Evolutionary conservation across 306 rosid species (phyloP).

Genomic region (Begonia fuchsioides): DNA sequence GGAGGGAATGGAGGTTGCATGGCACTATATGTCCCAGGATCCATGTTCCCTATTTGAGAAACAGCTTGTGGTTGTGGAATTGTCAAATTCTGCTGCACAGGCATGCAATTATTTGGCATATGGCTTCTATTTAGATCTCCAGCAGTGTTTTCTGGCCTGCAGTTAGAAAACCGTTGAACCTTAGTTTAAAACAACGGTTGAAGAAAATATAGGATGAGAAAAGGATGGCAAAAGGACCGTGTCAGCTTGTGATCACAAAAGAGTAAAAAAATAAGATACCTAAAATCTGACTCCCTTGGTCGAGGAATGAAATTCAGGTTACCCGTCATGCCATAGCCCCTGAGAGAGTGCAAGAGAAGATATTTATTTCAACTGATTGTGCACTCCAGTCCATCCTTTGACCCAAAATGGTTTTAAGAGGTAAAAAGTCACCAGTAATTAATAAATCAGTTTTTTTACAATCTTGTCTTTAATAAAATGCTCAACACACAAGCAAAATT

Average conservation of each 20-base stretch:
- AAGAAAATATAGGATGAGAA: background rate
- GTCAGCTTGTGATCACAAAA: too few species aligned
- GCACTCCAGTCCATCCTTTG: too few species aligned
- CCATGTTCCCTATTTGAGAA: constrained; percentile 42
- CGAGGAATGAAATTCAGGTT: constrained; percentile 24
- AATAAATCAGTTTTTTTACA: too few species aligned
- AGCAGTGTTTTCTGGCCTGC: constrained; percentile 40
- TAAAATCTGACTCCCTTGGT: constrained; percentile 36
- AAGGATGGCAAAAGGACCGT: background rate
- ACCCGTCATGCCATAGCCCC: constrained; percentile 28
- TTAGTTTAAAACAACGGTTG: background rate
- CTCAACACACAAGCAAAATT: too few species aligned
- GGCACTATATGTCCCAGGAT: constrained; percentile 20
- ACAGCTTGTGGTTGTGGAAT: constrained; percentile 31
- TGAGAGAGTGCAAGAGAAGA: constrained; percentile 17
- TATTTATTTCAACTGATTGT: too few species aligned
- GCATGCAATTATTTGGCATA: constrained; percentile 38
- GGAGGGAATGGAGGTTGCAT: constrained; percentile 37
- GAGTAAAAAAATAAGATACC: constrained; percentile 26
- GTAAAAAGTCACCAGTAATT: too few species aligned
- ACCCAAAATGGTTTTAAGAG: too few species aligned
- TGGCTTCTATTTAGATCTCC: constrained; percentile 37
- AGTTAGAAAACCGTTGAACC: constrained; percentile 4
- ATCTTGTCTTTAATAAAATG: too few species aligned
- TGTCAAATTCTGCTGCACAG: constrained; percentile 25